Conservation (phyloP, 306 rosid genomes). For the Quercus berberidifolia region DNA sequence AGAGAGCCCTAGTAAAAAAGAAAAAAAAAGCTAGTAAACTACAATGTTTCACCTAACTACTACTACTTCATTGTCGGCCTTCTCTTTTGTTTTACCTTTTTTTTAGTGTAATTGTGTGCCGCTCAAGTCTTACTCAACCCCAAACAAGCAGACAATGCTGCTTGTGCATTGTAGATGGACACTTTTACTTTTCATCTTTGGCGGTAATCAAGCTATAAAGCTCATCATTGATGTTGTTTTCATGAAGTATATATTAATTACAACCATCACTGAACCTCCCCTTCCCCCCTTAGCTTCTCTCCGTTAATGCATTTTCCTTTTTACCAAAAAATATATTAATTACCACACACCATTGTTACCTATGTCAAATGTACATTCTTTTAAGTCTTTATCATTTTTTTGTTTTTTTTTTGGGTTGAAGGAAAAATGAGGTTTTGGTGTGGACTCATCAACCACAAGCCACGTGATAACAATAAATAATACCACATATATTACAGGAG, state of each 20-base stretch:
- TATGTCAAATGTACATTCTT: too few relatives aligned
- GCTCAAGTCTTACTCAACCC: slow-evolving; percentile 14
- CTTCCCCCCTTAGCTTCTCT: too few relatives aligned
- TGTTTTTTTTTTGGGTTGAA: background rate
- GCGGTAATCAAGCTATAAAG: slow-evolving; percentile 8
- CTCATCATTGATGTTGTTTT: too few relatives aligned
- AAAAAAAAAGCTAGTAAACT: too few relatives aligned
- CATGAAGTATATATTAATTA: background rate
- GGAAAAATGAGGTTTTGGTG: too few relatives aligned
- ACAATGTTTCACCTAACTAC: background rate
- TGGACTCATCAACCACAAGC: rapidly evolving
- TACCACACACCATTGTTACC: background rate
- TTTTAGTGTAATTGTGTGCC: slow-evolving; percentile 28
- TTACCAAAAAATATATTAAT: background rate
- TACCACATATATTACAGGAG: rapidly evolving
- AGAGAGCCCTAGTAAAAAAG: background rate
- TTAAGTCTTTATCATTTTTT: background rate
- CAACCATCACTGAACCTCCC: too few relatives aligned
- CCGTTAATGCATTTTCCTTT: too few relatives aligned
- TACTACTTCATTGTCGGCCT: background rate
- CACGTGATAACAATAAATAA: too few relatives aligned
- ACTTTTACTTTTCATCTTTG: background rate
- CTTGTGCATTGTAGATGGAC: background rate
- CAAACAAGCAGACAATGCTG: background rate
- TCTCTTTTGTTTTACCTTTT: background rate